These are phyloP conservation scores for Cyclotella cryptica DNA, from an alignment of 108 stramenopile genomes.

Conservation along the genomic window DNA sequence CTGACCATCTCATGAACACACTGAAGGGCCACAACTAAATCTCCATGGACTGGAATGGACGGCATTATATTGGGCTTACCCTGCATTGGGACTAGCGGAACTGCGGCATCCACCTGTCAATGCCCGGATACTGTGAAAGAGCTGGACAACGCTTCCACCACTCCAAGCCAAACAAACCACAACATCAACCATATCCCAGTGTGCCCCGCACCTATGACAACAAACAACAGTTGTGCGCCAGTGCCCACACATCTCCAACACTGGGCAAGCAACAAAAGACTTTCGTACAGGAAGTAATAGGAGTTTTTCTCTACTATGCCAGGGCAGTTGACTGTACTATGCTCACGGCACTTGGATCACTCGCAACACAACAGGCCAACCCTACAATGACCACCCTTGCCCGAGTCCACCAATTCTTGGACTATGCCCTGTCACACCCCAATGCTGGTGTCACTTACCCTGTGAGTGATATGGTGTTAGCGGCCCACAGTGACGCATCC, in stretches of 20 bases:
- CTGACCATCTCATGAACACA: conserved; percentile 37
- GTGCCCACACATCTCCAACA: conserved; percentile 13
- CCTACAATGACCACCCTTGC: background rate
- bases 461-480: conserved; percentile 41
- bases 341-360: background rate
- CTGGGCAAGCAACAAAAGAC: background rate
- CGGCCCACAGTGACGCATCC: background rate
- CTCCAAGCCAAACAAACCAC: background rate
- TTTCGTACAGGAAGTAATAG: background rate
- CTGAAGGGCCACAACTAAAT: conserved; percentile 46
- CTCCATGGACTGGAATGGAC: conserved; percentile 49
- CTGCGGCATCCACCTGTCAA: background rate
- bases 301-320: background rate
- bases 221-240: conserved; percentile 32
- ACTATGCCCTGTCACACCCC: background rate
- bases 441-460: conserved; percentile 29
- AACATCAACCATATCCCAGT: conserved; percentile 27
- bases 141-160: background rate
- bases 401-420: background rate
- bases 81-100: background rate
- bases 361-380: conserved; percentile 10
- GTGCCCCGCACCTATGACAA: conserved; percentile 42
- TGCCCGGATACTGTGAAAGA: background rate
- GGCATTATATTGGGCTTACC: conserved; percentile 11
- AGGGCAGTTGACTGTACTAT: background rate